Evolutionary conservation across 176 grass and related monocot genomes (phyloP).

Genomic region (Elaeis guineensis): DNA sequence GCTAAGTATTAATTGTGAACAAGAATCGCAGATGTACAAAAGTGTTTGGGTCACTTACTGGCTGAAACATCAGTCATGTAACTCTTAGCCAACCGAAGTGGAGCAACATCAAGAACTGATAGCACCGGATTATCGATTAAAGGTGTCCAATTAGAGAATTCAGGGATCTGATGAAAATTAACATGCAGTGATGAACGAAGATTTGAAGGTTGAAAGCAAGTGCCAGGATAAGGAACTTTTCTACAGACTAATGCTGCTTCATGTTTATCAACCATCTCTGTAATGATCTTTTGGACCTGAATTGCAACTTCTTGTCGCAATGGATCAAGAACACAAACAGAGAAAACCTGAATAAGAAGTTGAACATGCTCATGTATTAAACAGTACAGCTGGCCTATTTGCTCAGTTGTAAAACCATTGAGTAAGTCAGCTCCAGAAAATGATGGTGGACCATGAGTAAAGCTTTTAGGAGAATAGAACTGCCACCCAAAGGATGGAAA

Average conservation of each 20-base stretch:
- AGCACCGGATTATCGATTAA: conserved; percentile 50
- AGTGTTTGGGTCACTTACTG: conserved; percentile 33
- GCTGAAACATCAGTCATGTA: conserved; percentile 66
- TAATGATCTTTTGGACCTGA: conserved; percentile 67
- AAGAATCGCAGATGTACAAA: too few relatives aligned
- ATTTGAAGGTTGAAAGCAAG: conserved; percentile 38
- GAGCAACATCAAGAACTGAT: conserved; percentile 76
- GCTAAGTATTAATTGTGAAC: too few relatives aligned
- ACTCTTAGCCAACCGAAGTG: conserved; percentile 43
- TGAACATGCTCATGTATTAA: conserved; percentile 86
- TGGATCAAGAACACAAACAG: conserved; percentile 68
- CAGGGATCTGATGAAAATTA: conserved; percentile 24
- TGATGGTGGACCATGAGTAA: conserved; percentile 19
- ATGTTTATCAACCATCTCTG: conserved; percentile 53
- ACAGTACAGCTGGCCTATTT: conserved; percentile 67
- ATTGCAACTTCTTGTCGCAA: conserved; percentile 53
- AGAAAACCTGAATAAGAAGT: conserved; percentile 81
- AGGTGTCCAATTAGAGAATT: conserved; percentile 41
- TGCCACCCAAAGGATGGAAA: conserved; percentile 29
- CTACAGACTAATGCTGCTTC: conserved; percentile 58
- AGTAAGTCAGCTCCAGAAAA: conserved; percentile 28
- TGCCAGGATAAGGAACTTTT: conserved; percentile 30
- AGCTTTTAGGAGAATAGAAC: conserved; percentile 29
- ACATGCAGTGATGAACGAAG: conserved; percentile 31
- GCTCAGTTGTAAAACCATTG: conserved; percentile 62